phyloP scores from a whole-genome alignment of 192 early-diverging fungal genomes.

The Obelidium mucronatum region DNA sequence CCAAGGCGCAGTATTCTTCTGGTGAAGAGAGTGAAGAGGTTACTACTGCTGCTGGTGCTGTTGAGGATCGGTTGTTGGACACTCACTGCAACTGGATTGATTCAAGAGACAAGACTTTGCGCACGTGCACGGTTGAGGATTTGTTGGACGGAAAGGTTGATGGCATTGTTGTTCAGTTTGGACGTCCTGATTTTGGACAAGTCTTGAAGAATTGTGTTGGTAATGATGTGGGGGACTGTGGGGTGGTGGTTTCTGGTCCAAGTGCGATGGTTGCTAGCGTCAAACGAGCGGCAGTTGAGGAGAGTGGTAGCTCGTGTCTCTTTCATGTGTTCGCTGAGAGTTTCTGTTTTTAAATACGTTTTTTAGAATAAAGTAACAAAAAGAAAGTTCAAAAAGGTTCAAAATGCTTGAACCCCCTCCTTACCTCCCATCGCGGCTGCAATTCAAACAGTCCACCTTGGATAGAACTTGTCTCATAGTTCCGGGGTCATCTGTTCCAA shows the following conservation, averaged over 20 bases:
- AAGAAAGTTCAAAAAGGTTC: neutral
- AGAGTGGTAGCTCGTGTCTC: conserved; percentile 9
- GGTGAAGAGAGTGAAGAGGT: neutral
- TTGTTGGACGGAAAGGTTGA: neutral
- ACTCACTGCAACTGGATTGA: neutral
- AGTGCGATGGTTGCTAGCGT: conserved; percentile 1
- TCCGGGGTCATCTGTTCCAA: too few relatives aligned
- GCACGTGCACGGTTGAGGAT: neutral
- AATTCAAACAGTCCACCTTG: too few relatives aligned
- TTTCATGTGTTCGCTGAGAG: conserved; percentile 32
- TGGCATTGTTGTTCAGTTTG: conserved; percentile 13
- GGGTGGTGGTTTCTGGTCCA: conserved; percentile 24
- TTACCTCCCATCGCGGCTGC: too few relatives aligned
- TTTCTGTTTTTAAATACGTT: conserved; percentile 6
- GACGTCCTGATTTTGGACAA: conserved; percentile 6
- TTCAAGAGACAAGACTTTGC: neutral
- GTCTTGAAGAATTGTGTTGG: neutral
- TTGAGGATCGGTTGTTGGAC: too few relatives aligned
- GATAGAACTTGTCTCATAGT: too few relatives aligned
- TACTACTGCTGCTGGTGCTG: neutral
- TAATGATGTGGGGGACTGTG: conserved; percentile 14
- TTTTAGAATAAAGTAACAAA: neutral
- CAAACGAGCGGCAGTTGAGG: neutral
- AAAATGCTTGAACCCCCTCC: too few relatives aligned
- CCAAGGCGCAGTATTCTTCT: neutral